Evolutionary conservation across 306 rosid species (phyloP).

Genomic region (Prunus dulcis): DNA sequence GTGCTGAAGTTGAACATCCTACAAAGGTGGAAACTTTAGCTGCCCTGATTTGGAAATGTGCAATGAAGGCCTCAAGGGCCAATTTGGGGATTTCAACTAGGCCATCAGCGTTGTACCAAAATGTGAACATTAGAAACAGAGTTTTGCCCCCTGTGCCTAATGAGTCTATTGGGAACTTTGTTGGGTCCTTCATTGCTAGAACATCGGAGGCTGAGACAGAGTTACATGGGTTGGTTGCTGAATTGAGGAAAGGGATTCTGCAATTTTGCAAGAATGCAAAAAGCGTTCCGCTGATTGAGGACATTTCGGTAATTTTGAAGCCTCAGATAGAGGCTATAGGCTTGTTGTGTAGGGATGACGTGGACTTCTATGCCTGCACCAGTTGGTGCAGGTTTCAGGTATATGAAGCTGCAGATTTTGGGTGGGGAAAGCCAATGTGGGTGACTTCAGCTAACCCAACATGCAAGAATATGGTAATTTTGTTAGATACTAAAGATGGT

Average conservation of each 20-base stretch:
- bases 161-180: conserved; percentile 24
- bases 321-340: background rate
- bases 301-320: background rate
- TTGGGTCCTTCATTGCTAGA: conserved; percentile 9
- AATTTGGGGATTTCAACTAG: background rate
- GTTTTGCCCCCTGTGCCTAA: conserved; percentile 31
- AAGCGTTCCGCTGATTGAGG: background rate
- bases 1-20: conserved; percentile 5
- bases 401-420: conserved; percentile 26
- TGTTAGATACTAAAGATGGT: conserved; percentile 18
- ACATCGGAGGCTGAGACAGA: conserved; percentile 1
- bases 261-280: conserved; percentile 10
- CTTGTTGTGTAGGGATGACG: background rate
- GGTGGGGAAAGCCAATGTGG: conserved; percentile 40
- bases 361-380: conserved; percentile 6
- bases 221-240: conserved; percentile 12
- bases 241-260: conserved; percentile 23
- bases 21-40: conserved; percentile 34
- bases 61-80: conserved; percentile 11
- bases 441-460: background rate
- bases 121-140: conserved; percentile 33
- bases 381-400: conserved; percentile 24
- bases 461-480: background rate
- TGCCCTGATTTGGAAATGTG: conserved; percentile 38
- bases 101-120: conserved; percentile 16